A percentile compares a stretch with the other conserved stretches of the same genome.
These are phyloP conservation scores for Tulasnella sp. DNA, from an alignment of 768 basidiomycete genomes.

Conservation along the genomic window DNA sequence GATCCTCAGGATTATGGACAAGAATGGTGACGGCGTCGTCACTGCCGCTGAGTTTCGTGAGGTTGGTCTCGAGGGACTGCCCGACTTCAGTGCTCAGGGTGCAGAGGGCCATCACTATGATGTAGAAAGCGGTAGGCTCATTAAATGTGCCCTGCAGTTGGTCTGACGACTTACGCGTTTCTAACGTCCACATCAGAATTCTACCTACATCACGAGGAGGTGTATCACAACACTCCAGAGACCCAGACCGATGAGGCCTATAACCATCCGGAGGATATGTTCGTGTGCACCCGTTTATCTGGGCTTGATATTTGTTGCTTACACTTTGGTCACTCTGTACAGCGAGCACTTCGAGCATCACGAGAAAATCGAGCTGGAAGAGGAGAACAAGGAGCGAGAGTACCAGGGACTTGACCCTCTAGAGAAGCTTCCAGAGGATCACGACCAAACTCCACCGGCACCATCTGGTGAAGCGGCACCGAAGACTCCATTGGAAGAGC, in stretches of 20 bases:
- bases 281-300: neutral
- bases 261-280: constrained; percentile 77
- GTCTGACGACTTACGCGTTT: neutral
- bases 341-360: constrained; percentile 85
- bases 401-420: constrained; percentile 60
- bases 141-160: constrained; percentile 13
- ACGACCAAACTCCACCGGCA: constrained; percentile 16
- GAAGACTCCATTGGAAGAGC: constrained; percentile 8
- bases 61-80: constrained; percentile 63
- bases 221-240: constrained; percentile 91
- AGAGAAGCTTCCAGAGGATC: constrained; percentile 48
- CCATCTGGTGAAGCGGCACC: neutral
- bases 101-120: constrained; percentile 93
- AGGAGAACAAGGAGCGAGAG: constrained; percentile 72
- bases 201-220: constrained; percentile 95
- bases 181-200: too few relatives aligned
- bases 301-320: neutral
- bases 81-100: constrained; percentile 72
- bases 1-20: constrained; percentile 62
- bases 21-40: constrained; percentile 58
- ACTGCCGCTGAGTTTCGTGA: constrained; percentile 58
- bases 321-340: constrained; percentile 19
- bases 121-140: constrained; percentile 76
- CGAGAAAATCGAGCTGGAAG: constrained; percentile 69
- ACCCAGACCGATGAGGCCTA: constrained; percentile 96